Conservation (phyloP, 306 rosid species). For the Senna siamea region DNA sequence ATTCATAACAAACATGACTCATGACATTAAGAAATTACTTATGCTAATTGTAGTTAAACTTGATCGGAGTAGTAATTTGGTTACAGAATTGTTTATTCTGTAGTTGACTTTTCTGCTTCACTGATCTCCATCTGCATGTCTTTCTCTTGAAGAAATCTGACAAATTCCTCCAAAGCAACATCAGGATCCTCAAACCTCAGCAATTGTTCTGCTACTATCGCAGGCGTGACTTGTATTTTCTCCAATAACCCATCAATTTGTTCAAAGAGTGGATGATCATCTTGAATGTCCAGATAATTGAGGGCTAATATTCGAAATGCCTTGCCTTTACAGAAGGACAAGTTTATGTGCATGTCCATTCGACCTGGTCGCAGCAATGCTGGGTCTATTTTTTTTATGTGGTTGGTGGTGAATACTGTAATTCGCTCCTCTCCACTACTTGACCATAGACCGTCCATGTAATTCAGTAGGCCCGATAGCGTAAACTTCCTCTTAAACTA, state of each 20-base stretch:
- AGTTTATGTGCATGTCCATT: slow-evolving; percentile 68
- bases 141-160: slow-evolving; percentile 38
- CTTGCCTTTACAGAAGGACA: slow-evolving; percentile 50
- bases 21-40: no score
- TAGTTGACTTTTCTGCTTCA: no score
- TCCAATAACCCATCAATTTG: slow-evolving; percentile 49
- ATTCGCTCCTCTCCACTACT: slow-evolving; percentile 69
- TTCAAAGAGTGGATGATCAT: slow-evolving; percentile 19
- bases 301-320: slow-evolving; percentile 50
- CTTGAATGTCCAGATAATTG: slow-evolving; percentile 50
- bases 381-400: slow-evolving; percentile 55
- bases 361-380: slow-evolving; percentile 67
- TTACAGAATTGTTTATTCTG: no score
- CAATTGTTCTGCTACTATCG: slow-evolving; percentile 57
- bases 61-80: no score
- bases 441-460: slow-evolving; percentile 71
- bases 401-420: slow-evolving; percentile 64
- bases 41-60: no score
- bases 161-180: slow-evolving; percentile 37
- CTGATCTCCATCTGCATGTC: no score
- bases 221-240: slow-evolving; percentile 50
- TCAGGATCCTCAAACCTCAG: slow-evolving; percentile 56
- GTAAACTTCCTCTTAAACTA: slow-evolving; percentile 18
- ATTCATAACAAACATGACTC: no score
- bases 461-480: slow-evolving; percentile 51